Percentiles rank a stretch among this genome's conserved stretches.
Evolutionary conservation across 352 stramenopile genomes (phyloP).

Genomic region (Pythium diclinum): DNA sequence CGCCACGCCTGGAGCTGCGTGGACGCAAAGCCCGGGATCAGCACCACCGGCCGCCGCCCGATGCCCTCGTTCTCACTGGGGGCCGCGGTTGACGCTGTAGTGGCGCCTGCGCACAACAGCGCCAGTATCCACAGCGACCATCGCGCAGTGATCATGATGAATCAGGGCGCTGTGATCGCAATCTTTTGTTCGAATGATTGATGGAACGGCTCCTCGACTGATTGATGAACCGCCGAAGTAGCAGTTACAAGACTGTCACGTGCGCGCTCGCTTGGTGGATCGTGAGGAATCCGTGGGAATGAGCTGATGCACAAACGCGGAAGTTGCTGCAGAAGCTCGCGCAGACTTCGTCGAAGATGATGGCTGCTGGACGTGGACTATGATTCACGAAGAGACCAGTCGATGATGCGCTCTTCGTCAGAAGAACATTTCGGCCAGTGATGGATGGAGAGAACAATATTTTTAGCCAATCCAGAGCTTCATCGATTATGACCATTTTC

Average conservation of each 20-base stretch:
- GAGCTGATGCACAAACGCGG: not conserved
- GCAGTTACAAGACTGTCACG: not conserved
- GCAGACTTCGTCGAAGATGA: not conserved
- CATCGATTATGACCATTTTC: not conserved
- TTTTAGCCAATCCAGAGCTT: not conserved
- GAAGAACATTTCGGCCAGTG: not conserved
- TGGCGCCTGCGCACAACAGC: not conserved
- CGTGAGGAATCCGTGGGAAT: not conserved
- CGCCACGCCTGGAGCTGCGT: constrained; percentile 77
- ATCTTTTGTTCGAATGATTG: not conserved
- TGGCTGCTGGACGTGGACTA: not conserved
- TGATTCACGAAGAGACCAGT: constrained; percentile 3
- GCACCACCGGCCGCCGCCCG: constrained; percentile 53
- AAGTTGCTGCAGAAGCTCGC: not conserved
- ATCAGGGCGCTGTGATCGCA: not conserved
- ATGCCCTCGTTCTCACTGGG: constrained; percentile 1
- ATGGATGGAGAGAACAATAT: not conserved
- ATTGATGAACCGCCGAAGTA: not conserved
- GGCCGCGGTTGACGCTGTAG: not conserved
- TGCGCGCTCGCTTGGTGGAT: not conserved
- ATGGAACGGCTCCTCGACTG: not conserved
- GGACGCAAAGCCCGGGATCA: constrained; percentile 76
- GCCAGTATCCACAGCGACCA: not conserved
- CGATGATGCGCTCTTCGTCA: constrained; percentile 6
- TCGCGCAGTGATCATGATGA: not conserved